A percentile compares a stretch with the other conserved stretches of the same genome.
phyloP scores from a whole-genome alignment of 306 rosid species.

The Ochetophila trinervis region DNA sequence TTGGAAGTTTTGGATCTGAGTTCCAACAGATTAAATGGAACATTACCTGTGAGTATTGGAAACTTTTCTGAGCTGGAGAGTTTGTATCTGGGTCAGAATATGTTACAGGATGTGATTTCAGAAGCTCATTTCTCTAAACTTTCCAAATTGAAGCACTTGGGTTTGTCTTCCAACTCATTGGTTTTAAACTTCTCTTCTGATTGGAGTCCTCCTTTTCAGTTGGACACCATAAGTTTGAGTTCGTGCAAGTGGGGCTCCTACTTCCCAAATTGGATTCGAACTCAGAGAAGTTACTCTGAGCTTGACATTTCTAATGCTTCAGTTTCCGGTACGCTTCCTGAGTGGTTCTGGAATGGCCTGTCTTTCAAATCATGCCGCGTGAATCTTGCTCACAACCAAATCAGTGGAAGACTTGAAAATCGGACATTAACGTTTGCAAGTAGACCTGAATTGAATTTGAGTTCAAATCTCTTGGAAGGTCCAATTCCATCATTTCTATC shows the following conservation, averaged over 20 bases:
- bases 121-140: conserved; percentile 4
- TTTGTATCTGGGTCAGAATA: background rate
- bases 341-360: conserved; percentile 8
- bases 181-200: background rate
- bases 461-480: conserved; percentile 30
- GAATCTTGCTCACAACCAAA: background rate
- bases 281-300: background rate
- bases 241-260: conserved; percentile 5
- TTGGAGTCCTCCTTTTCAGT: conserved; percentile 24
- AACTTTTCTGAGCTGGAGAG: background rate
- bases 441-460: conserved; percentile 23
- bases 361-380: background rate
- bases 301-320: background rate
- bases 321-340: background rate
- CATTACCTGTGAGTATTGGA: conserved; percentile 10
- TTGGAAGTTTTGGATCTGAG: conserved; percentile 1
- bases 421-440: accelerated
- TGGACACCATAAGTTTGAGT: background rate
- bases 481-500: conserved; percentile 18
- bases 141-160: background rate
- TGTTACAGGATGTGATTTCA: background rate
- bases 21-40: conserved; percentile 5
- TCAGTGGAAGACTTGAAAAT: background rate
- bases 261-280: conserved; percentile 23
- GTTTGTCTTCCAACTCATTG: background rate